These are phyloP conservation scores for barley (Hordeum vulgare) DNA, from an alignment of 176 grass and related monocot genomes.

Conservation along the genomic window DNA sequence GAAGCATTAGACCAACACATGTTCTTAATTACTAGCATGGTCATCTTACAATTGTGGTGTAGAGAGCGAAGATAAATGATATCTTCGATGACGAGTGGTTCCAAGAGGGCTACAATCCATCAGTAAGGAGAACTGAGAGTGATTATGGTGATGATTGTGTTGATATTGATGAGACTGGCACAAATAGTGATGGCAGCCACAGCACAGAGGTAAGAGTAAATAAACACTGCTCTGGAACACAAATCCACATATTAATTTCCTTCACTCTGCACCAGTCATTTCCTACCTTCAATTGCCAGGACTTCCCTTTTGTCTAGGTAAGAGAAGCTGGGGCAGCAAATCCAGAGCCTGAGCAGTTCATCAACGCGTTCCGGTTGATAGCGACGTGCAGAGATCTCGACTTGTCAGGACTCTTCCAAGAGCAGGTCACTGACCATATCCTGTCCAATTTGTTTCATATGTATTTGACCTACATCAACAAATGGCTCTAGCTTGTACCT, in stretches of 20 bases:
- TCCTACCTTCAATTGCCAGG: not conserved
- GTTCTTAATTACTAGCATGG: conserved; percentile 1
- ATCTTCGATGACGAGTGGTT: conserved; percentile 67
- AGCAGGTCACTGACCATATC: conserved; percentile 26
- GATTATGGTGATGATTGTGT: not conserved
- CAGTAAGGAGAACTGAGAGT: conserved; percentile 13
- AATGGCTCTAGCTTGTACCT: not conserved
- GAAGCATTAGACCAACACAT: not conserved
- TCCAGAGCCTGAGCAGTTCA: conserved; percentile 27
- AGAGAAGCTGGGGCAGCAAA: not conserved
- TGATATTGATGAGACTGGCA: conserved; percentile 24
- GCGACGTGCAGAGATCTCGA: conserved; percentile 62
- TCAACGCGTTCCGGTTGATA: conserved; percentile 63
- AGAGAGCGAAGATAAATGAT: conserved; percentile 56
- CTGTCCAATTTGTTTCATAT: not conserved
- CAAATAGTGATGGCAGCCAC: conserved; percentile 9
- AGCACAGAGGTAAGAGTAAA: not conserved
- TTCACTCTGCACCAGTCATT: not conserved
- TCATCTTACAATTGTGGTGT: conserved; percentile 1
- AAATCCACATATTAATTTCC: not conserved
- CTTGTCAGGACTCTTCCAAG: conserved; percentile 65
- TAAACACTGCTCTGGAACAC: not conserved
- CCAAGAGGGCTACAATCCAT: conserved; percentile 34
- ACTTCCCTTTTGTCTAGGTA: conserved; percentile 26
- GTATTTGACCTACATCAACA: not conserved